A percentile compares a stretch with the other conserved stretches of the same genome.
phyloP scores from a whole-genome alignment of 2,329 filamentous ascomycete genomes.

The Hirsutella rhossiliensis region DNA sequence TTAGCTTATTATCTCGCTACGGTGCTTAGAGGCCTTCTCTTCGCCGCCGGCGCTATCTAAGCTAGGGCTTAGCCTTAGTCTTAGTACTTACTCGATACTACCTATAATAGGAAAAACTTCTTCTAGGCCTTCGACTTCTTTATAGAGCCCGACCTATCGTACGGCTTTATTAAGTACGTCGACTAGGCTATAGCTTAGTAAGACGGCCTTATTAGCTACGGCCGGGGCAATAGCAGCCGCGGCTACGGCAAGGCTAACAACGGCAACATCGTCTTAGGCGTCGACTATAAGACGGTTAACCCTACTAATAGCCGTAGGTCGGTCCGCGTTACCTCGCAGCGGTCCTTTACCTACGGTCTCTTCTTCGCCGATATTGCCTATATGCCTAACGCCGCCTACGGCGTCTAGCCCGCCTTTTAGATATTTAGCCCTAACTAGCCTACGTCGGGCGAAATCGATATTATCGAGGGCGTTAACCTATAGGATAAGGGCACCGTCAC shows the following conservation, averaged over 20 bases:
- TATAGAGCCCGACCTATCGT: slow-evolving; percentile 51
- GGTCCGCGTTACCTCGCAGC: slow-evolving; percentile 56
- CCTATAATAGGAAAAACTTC: slow-evolving; percentile 41
- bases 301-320: slow-evolving; percentile 52
- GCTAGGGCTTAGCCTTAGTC: slow-evolving; percentile 10
- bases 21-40: slow-evolving; percentile 15
- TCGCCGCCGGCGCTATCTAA: slow-evolving; percentile 9
- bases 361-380: slow-evolving; percentile 63
- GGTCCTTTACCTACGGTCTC: slow-evolving; percentile 55
- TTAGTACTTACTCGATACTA: slow-evolving; percentile 32
- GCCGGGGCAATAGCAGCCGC: slow-evolving; percentile 27
- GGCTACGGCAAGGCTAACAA: slow-evolving; percentile 11
- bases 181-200: slow-evolving; percentile 41
- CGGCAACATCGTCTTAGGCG: slow-evolving; percentile 53
- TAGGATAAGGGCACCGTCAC: slow-evolving; percentile 49
- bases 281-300: slow-evolving; percentile 48
- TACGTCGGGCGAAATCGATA: slow-evolving; percentile 60
- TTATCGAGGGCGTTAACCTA: slow-evolving; percentile 65
- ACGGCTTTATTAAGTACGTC: slow-evolving; percentile 63
- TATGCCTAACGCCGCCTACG: slow-evolving; percentile 62
- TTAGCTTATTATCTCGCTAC: slow-evolving; percentile 6
- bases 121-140: slow-evolving; percentile 46
- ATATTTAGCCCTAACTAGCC: slow-evolving; percentile 61
- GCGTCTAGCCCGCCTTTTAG: slow-evolving; percentile 68
- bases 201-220: slow-evolving; percentile 45